Evolutionary conservation across 2,329 filamentous ascomycete species (phyloP).

Genomic region (Coleophoma crateriformis): DNA sequence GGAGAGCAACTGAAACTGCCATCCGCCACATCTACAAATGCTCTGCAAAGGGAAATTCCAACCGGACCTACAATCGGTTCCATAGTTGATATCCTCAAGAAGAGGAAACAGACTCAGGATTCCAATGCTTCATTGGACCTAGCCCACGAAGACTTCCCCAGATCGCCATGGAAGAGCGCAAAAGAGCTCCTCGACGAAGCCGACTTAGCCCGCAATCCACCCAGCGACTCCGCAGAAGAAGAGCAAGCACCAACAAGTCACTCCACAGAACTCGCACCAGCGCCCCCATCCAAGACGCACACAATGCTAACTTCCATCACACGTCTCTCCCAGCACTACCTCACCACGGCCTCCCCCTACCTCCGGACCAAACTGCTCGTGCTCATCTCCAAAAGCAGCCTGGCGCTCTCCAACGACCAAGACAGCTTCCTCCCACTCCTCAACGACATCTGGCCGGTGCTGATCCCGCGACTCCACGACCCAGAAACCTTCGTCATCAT

Average conservation of each 20-base stretch:
- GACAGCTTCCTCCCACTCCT: constrained; percentile 83
- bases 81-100: constrained; percentile 40
- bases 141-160: constrained; percentile 22
- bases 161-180: constrained; percentile 28
- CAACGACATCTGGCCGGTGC: constrained; percentile 84
- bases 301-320: constrained; percentile 77
- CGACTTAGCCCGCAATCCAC: constrained; percentile 17
- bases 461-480: constrained; percentile 64
- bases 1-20: constrained; percentile 39
- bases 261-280: constrained; percentile 45
- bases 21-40: constrained; percentile 14
- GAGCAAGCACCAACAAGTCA: constrained; percentile 19
- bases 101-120: constrained; percentile 17
- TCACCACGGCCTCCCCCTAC: constrained; percentile 76
- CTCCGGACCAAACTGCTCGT: constrained; percentile 74
- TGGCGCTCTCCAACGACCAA: constrained; percentile 69
- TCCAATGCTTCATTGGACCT: not conserved
- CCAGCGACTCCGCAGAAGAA: constrained; percentile 28
- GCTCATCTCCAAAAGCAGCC: constrained; percentile 67
- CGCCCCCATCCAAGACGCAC: constrained; percentile 73
- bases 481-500: constrained; percentile 62
- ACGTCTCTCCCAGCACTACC: constrained; percentile 79
- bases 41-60: constrained; percentile 37
- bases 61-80: constrained; percentile 22
- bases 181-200: constrained; percentile 28